Evolutionary conservation across 1,284 basidiomycete species (phyloP).

Genomic region (Trichosporon sp.): DNA sequence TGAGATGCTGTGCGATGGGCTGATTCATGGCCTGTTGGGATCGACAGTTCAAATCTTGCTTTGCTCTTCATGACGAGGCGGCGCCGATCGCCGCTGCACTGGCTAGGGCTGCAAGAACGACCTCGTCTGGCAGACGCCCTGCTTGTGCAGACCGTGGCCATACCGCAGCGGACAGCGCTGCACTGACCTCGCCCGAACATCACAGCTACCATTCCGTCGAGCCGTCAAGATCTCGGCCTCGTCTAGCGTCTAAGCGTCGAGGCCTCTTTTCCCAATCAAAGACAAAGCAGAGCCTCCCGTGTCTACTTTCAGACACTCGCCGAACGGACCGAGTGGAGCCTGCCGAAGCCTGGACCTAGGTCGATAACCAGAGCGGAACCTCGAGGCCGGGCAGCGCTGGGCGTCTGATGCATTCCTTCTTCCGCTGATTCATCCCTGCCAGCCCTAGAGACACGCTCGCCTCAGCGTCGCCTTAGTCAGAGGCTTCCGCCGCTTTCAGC

Average conservation of each 20-base stretch:
- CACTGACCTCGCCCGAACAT: not conserved
- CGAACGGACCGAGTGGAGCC: not conserved
- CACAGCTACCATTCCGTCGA: not conserved
- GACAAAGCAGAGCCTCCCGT: not conserved
- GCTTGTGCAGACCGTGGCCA: not conserved
- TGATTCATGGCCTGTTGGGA: too few species aligned
- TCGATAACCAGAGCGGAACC: not conserved
- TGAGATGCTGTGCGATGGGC: not conserved
- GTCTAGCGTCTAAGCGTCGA: not conserved
- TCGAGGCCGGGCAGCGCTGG: too few species aligned
- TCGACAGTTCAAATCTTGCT: not conserved
- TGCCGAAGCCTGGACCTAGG: not conserved
- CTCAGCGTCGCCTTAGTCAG: not conserved
- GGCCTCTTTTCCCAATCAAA: not conserved
- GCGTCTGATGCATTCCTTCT: not conserved
- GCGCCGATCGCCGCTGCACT: not conserved
- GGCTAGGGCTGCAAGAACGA: not conserved
- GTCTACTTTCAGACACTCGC: not conserved
- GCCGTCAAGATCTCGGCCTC: not conserved
- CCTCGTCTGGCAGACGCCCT: not conserved
- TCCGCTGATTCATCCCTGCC: not conserved
- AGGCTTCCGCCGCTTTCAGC: not conserved
- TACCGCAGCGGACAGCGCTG: not conserved
- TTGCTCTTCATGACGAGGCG: too few species aligned
- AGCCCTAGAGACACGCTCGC: not conserved